Evolutionary conservation across 2,329 filamentous ascomycete genomes (phyloP).

Genomic region (Colletotrichum nymphaeae): DNA sequence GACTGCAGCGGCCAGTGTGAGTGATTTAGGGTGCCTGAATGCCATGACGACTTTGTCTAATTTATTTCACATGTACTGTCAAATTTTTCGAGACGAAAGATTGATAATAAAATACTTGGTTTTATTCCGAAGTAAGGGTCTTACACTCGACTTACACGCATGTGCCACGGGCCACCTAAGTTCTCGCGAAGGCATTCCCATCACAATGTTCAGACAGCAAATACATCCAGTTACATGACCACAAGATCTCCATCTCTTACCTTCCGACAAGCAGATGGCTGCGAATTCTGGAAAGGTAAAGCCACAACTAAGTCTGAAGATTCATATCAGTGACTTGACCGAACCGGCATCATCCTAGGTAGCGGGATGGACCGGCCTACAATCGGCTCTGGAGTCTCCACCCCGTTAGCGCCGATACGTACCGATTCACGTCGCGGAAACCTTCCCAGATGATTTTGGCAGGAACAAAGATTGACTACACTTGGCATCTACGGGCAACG

Average conservation of each 20-base stretch:
- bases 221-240: no score
- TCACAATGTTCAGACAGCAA: not conserved
- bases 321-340: not conserved
- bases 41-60: no score
- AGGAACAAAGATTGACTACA: not conserved
- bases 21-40: no score
- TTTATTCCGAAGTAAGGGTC: no score
- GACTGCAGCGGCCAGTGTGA: no score
- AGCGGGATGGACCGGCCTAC: not conserved
- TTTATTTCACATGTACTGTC: no score
- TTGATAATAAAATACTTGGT: no score
- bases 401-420: constrained; percentile 16
- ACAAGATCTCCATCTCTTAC: no score
- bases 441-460: constrained; percentile 7
- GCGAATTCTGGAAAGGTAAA: not conserved
- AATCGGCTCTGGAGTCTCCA: not conserved
- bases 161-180: not conserved
- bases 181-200: not conserved
- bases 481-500: not conserved
- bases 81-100: no score
- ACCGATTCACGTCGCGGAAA: constrained; percentile 11
- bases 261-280: no score
- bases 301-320: not conserved
- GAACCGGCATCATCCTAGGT: constrained; percentile 15
- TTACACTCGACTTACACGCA: no score